These are phyloP conservation scores for Phoenix roebelenii DNA, from an alignment of 176 grass and related monocot species.

Conservation along the genomic window DNA sequence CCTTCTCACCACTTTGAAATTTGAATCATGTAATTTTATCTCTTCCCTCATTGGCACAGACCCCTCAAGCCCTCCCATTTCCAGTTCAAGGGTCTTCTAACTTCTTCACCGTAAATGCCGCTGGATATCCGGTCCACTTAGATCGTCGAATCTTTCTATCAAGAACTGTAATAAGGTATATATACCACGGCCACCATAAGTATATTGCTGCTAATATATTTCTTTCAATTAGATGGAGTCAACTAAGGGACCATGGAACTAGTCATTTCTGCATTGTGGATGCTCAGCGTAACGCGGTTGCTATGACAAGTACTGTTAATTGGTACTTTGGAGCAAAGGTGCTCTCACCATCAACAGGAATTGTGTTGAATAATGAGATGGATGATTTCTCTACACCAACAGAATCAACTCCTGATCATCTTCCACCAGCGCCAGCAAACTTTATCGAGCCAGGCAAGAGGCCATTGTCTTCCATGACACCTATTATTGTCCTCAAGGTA, in stretches of 20 bases:
- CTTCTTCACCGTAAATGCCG: too few species aligned
- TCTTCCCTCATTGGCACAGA: too few species aligned
- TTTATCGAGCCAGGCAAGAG: constrained; percentile 69
- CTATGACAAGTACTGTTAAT: constrained; percentile 82
- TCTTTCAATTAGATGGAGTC: constrained; percentile 50
- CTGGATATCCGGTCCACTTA: too few species aligned
- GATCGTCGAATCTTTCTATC: too few species aligned
- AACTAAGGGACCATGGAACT: constrained; percentile 63
- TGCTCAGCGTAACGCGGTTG: constrained; percentile 67
- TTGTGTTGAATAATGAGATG: constrained; percentile 92
- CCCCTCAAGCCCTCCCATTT: too few species aligned
- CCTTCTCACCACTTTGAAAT: too few species aligned
- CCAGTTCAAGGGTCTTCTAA: too few species aligned
- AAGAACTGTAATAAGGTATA: too few species aligned
- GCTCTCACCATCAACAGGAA: constrained; percentile 74
- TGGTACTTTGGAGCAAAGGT: constrained; percentile 43
- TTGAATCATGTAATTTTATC: too few species aligned
- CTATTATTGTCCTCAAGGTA: constrained; percentile 62
- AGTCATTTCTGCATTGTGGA: constrained; percentile 82
- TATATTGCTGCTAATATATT: neutral
- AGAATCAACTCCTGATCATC: constrained; percentile 31
- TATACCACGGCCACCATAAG: too few species aligned
- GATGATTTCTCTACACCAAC: constrained; percentile 75
- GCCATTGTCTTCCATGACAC: constrained; percentile 78
- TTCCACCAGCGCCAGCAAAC: constrained; percentile 80